Conservation (phyloP, 169 alveolate genomes). For the Cryptosporidium viatorum region DNA sequence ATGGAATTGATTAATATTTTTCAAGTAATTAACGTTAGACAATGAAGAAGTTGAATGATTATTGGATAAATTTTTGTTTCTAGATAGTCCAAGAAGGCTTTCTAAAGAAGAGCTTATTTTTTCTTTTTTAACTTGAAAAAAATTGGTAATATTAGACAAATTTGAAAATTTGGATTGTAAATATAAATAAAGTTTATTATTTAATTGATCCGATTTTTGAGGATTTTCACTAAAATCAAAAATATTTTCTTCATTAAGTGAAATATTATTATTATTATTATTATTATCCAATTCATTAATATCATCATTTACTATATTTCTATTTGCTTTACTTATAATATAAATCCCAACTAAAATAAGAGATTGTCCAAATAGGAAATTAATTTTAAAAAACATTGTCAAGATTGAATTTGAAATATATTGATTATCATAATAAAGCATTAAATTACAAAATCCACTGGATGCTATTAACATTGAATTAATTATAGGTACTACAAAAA, state of each 20-base stretch:
- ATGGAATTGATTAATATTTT: neutral
- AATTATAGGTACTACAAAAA: slow-evolving; percentile 66
- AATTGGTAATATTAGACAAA: neutral
- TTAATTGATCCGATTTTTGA: neutral
- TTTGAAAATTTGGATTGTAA: neutral
- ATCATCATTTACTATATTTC: neutral
- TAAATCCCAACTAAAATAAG: slow-evolving; percentile 49
- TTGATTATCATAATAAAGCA: slow-evolving; percentile 34
- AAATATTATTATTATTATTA: neutral
- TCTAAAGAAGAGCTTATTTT: slow-evolving; percentile 47
- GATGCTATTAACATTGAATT: slow-evolving; percentile 70
- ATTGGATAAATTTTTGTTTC: neutral
- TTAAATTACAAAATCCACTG: slow-evolving; percentile 63
- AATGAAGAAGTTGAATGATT: neutral
- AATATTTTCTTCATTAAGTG: neutral
- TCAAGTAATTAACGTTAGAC: neutral
- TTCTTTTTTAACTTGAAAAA: slow-evolving; percentile 24
- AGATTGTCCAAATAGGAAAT: slow-evolving; percentile 39
- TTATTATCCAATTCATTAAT: neutral
- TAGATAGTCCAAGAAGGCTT: slow-evolving; percentile 28
- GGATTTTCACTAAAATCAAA: neutral
- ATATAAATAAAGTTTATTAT: neutral
- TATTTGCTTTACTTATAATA: slow-evolving; percentile 40
- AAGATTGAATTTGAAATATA: neutral
- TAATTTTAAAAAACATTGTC: neutral